Percentiles rank a stretch among this genome's conserved stretches.
phyloP scores from a whole-genome alignment of 1,284 basidiomycete species.

The Sporisorium graminicola region DNA sequence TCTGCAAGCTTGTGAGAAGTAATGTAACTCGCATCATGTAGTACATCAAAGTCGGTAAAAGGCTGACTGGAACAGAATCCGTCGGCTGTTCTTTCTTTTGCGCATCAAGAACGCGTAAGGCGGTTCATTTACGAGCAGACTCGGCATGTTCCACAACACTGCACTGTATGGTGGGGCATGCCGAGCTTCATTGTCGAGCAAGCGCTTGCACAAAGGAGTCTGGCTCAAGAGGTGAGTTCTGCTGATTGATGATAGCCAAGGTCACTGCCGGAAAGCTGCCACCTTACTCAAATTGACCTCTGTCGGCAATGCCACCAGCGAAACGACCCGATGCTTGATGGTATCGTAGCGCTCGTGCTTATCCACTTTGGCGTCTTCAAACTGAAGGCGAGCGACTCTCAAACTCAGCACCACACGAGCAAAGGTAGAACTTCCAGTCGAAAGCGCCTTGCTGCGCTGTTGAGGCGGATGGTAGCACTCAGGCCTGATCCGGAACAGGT shows the following conservation, averaged over 20 bases:
- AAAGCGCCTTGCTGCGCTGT: background rate
- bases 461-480: background rate
- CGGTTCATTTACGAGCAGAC: conserved; percentile 8
- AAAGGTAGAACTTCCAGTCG: background rate
- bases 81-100: background rate
- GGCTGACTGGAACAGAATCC: background rate
- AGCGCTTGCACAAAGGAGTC: conserved; percentile 4
- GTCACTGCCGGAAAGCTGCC: background rate
- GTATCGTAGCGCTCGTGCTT: conserved; percentile 13
- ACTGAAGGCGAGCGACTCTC: background rate
- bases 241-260: background rate
- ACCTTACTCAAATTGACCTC: background rate
- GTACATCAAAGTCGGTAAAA: no score
- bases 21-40: no score
- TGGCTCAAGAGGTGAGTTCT: background rate
- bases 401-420: background rate
- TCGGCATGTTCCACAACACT: background rate
- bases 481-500: background rate
- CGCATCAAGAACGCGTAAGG: conserved; percentile 7
- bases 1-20: background rate
- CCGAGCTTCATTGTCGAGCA: conserved; percentile 1
- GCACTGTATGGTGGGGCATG: conserved; percentile 5
- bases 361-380: conserved; percentile 24
- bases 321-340: conserved; percentile 13
- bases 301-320: background rate